These are phyloP conservation scores for Mollisia scopiformis DNA, from an alignment of 2,329 filamentous ascomycete genomes.

Conservation along the genomic window DNA sequence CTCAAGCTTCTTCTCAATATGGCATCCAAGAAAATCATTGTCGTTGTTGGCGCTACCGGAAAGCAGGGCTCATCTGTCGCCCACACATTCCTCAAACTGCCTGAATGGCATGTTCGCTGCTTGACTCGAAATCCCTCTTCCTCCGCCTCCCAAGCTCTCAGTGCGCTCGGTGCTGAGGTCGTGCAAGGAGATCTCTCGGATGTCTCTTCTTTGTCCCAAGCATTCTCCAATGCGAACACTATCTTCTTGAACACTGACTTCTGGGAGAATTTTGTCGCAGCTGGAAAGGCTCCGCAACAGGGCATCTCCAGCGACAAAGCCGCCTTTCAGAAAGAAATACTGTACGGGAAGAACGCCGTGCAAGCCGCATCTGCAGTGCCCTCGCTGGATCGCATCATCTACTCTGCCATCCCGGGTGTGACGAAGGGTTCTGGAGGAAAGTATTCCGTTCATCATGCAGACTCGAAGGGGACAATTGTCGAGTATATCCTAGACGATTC, in stretches of 20 bases:
- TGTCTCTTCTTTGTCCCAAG: slow-evolving; percentile 23
- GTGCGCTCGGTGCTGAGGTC: slow-evolving; percentile 29
- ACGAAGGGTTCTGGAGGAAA: slow-evolving; percentile 44
- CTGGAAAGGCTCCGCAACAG: background rate
- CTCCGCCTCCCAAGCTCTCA: slow-evolving; percentile 17
- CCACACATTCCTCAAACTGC: slow-evolving; percentile 22
- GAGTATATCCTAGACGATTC: slow-evolving; percentile 34
- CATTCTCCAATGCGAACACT: slow-evolving; percentile 28
- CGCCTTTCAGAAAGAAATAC: slow-evolving; percentile 26
- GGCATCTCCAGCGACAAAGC: slow-evolving; percentile 5
- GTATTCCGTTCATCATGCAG: slow-evolving; percentile 43
- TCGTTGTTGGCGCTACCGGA: slow-evolving; percentile 62
- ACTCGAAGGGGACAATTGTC: slow-evolving; percentile 35
- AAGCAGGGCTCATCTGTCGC: slow-evolving; percentile 63
- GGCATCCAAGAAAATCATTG: slow-evolving; percentile 43
- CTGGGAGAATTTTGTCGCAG: slow-evolving; percentile 19
- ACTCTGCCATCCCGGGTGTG: slow-evolving; percentile 42
- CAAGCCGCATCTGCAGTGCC: slow-evolving; percentile 33
- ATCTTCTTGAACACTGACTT: slow-evolving; percentile 36
- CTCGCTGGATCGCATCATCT: slow-evolving; percentile 41
- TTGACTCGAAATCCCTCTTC: slow-evolving; percentile 25
- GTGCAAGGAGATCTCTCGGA: slow-evolving; percentile 31
- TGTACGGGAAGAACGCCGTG: slow-evolving; percentile 34
- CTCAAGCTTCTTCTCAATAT: slow-evolving; percentile 8
- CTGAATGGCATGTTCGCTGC: slow-evolving; percentile 34